Percentiles rank a stretch among this genome's conserved stretches.
phyloP scores from a whole-genome alignment of 1,139 yeast genomes.

The Candida freyschussii region DNA sequence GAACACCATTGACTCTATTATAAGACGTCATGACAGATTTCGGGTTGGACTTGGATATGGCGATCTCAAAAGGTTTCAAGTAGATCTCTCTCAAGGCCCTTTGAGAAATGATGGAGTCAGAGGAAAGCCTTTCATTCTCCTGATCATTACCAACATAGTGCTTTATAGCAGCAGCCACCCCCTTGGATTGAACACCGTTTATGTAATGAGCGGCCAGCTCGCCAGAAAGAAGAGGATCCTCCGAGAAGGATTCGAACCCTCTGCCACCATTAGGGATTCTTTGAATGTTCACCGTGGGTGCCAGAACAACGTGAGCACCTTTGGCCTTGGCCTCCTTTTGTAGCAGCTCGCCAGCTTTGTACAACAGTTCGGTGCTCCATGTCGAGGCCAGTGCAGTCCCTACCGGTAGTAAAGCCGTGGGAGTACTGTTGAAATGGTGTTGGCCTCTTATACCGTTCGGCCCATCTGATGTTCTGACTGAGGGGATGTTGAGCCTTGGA shows the following conservation, averaged over 20 bases:
- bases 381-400: slow-evolving; percentile 34
- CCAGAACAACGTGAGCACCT: slow-evolving; percentile 53
- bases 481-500: slow-evolving; percentile 31
- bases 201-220: slow-evolving; percentile 42
- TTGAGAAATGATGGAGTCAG: slow-evolving; percentile 44
- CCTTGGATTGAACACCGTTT: slow-evolving; percentile 47
- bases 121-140: slow-evolving; percentile 47
- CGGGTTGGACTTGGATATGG: slow-evolving; percentile 45
- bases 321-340: slow-evolving; percentile 45
- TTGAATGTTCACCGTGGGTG: slow-evolving; percentile 50
- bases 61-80: slow-evolving; percentile 54
- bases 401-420: slow-evolving; percentile 43
- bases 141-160: slow-evolving; percentile 57
- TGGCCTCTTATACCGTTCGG: slow-evolving; percentile 53
- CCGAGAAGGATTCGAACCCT: slow-evolving; percentile 55
- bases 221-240: slow-evolving; percentile 55
- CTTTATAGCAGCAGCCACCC: slow-evolving; percentile 50
- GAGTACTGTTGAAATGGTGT: slow-evolving; percentile 38
- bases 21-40: slow-evolving; percentile 51
- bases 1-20: slow-evolving; percentile 53
- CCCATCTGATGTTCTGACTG: slow-evolving; percentile 35
- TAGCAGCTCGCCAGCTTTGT: slow-evolving; percentile 41
- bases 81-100: slow-evolving; percentile 57
- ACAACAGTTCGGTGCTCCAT: slow-evolving; percentile 36
- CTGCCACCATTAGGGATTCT: slow-evolving; percentile 59